phyloP scores from a whole-genome alignment of 495 filamentous ascomycete genomes.

The Talaromyces trachyspermus region DNA sequence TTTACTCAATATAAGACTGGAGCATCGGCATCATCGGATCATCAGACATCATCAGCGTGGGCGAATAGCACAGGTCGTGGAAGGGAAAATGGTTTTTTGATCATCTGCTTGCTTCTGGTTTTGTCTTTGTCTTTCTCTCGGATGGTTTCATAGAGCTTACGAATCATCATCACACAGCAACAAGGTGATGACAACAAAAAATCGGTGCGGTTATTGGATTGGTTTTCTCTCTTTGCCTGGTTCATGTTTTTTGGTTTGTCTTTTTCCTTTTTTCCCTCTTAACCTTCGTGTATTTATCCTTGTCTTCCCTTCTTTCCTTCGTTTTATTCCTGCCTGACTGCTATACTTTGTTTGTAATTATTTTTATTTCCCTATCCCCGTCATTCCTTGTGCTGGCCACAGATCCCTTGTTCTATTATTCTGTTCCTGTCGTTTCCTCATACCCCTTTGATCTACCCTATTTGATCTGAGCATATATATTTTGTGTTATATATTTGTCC shows the following conservation, averaged over 20 bases:
- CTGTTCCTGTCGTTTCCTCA: conserved; percentile 16
- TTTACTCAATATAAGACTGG: neutral
- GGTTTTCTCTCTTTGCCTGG: neutral
- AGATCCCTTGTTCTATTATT: conserved; percentile 27
- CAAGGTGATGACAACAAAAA: neutral
- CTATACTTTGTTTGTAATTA: conserved; percentile 13
- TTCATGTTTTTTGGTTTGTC: conserved; percentile 3
- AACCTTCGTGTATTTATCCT: conserved; percentile 17
- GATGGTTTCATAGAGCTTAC: conserved; percentile 8
- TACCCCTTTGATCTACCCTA: conserved; percentile 19
- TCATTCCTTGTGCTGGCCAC: conserved; percentile 28
- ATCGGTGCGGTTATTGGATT: conserved; percentile 6
- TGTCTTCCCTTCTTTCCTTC: conserved; percentile 14
- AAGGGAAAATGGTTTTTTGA: neutral
- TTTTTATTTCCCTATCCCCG: conserved; percentile 11
- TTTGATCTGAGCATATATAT: conserved; percentile 4
- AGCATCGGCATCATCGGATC: conserved; percentile 2
- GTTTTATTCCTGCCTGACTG: conserved; percentile 8
- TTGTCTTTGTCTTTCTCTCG: neutral
- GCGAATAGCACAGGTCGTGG: conserved; percentile 5
- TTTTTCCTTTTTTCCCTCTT: conserved; percentile 11
- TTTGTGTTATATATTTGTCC: conserved; percentile 18
- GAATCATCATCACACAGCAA: neutral
- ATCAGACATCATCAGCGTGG: conserved; percentile 6
- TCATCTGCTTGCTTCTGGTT: conserved; percentile 1